These are phyloP conservation scores for Diaporthe vexans DNA, from an alignment of 2,329 filamentous ascomycete species.

Conservation along the genomic window DNA sequence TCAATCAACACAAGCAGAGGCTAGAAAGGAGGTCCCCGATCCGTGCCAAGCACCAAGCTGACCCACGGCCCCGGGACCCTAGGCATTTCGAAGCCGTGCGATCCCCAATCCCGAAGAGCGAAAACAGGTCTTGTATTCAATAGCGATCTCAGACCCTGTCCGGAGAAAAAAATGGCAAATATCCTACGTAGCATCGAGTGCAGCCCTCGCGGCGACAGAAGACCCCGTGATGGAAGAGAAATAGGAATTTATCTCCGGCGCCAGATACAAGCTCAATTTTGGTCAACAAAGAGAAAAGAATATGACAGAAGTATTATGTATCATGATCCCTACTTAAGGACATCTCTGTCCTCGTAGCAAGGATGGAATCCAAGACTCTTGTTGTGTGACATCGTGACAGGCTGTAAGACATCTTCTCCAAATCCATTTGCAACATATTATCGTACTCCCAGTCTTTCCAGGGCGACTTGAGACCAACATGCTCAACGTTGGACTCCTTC, in stretches of 20 bases:
- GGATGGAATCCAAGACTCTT: neutral
- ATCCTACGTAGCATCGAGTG: neutral
- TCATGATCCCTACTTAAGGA: neutral
- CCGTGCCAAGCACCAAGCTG: slow-evolving; percentile 23
- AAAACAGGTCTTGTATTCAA: slow-evolving; percentile 8
- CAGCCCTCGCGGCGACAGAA: neutral
- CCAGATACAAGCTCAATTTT: neutral
- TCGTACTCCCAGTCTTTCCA: neutral
- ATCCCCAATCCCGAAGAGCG: neutral
- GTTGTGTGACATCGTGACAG: slow-evolving; percentile 8
- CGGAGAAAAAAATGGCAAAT: slow-evolving; percentile 7
- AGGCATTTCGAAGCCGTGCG: neutral
- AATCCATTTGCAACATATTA: neutral
- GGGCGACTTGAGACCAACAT: neutral
- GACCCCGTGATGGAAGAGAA: slow-evolving; percentile 7
- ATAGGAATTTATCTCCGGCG: slow-evolving; percentile 23
- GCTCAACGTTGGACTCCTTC: slow-evolving; percentile 5
- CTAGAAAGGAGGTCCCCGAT: neutral
- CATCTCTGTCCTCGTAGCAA: neutral
- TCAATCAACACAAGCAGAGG: slow-evolving; percentile 20
- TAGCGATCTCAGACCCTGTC: neutral
- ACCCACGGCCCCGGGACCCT: slow-evolving; percentile 20
- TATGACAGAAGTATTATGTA: neutral
- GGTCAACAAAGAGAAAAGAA: neutral
- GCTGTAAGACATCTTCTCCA: neutral